phyloP scores from a whole-genome alignment of 306 rosid species.

The Castanopsis chinensis region DNA sequence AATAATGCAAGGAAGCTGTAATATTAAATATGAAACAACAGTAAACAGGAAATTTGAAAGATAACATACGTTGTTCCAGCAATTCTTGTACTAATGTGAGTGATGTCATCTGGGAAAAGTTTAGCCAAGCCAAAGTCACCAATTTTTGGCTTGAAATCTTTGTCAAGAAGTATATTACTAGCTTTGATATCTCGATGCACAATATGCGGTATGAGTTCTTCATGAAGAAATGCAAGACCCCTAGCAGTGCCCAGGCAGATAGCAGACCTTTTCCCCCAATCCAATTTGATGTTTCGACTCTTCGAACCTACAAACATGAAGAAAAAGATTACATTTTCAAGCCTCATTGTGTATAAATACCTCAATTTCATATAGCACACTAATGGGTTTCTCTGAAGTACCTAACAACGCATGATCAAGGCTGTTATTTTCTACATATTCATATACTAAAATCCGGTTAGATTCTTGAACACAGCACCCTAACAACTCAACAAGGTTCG shows the following conservation, averaged over 20 bases:
- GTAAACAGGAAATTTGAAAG: constrained; percentile 28
- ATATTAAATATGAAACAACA: constrained; percentile 15
- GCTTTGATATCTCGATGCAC: constrained; percentile 98
- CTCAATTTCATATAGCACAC: constrained; percentile 12
- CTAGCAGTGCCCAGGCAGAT: constrained; percentile 76
- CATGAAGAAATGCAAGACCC: constrained; percentile 88
- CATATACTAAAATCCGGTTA: constrained; percentile 75
- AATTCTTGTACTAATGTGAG: constrained; percentile 95
- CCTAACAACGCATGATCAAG: constrained; percentile 74
- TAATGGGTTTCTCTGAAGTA: constrained; percentile 28
- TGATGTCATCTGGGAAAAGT: constrained; percentile 87
- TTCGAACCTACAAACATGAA: constrained; percentile 45
- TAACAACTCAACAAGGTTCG: constrained; percentile 83
- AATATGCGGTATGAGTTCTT: constrained; percentile 79
- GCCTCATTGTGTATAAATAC: constrained; percentile 1
- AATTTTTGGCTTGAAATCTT: constrained; percentile 70
- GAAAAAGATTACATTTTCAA: constrained; percentile 3
- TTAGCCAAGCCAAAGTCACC: constrained; percentile 99
- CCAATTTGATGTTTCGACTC: constrained; percentile 36
- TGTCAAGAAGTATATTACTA: constrained; percentile 83
- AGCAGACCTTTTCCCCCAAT: constrained; percentile 79
- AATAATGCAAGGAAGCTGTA: constrained; percentile 11
- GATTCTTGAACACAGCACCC: constrained; percentile 80
- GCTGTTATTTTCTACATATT: constrained; percentile 76
- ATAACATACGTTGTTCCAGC: constrained; percentile 94